These are phyloP conservation scores for Candida labiduridarum DNA, from an alignment of 1,139 yeast genomes.

Conservation along the genomic window DNA sequence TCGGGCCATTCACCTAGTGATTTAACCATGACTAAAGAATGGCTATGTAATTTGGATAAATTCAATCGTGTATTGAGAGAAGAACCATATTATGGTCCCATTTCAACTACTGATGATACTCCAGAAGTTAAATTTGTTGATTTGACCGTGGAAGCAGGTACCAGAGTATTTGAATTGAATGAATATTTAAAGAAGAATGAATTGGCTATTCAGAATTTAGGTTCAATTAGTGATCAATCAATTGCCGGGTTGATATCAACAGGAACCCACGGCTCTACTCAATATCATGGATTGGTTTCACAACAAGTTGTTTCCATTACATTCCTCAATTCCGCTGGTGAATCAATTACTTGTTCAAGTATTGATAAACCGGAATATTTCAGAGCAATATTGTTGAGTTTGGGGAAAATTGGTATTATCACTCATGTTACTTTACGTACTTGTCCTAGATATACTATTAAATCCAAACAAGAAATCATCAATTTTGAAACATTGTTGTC, in stretches of 20 bases:
- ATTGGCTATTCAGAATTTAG: conserved; percentile 86
- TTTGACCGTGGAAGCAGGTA: conserved; percentile 91
- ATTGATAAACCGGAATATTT: conserved; percentile 69
- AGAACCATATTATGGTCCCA: conserved; percentile 40
- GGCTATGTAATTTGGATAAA: conserved; percentile 87
- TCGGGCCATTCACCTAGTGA: conserved; percentile 96
- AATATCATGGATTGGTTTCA: conserved; percentile 86
- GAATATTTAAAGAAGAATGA: conserved; percentile 61
- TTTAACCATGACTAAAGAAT: conserved; percentile 83
- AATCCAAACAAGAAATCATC: conserved; percentile 80
- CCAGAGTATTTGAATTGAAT: conserved; percentile 78
- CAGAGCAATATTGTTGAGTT: conserved; percentile 80
- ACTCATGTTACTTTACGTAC: conserved; percentile 86
- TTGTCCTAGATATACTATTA: conserved; percentile 81
- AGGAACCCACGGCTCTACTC: conserved; percentile 96
- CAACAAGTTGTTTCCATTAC: conserved; percentile 83
- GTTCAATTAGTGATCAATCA: conserved; percentile 93
- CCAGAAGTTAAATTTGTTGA: conserved; percentile 72
- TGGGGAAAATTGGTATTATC: conserved; percentile 91
- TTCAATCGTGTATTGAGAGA: conserved; percentile 57
- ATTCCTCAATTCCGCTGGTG: conserved; percentile 73
- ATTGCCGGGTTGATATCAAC: conserved; percentile 94
- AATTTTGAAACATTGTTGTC: conserved; percentile 69
- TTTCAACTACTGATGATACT: conserved; percentile 21
- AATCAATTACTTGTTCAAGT: conserved; percentile 70